phyloP scores from a whole-genome alignment of 495 filamentous ascomycete species.

The Neurospora tetraspora region DNA sequence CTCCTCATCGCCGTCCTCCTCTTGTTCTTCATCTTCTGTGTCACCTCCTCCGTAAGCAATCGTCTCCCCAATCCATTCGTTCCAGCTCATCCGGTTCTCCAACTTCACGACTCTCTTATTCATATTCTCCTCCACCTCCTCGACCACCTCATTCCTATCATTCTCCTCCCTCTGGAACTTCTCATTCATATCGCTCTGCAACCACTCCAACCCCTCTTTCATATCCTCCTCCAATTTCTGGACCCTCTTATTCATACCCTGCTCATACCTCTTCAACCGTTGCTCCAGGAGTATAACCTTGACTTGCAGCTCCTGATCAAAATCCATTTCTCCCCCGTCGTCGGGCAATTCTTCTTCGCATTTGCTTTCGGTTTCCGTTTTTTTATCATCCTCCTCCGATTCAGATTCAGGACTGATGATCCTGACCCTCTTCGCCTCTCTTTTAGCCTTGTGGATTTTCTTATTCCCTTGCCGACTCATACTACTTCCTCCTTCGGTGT shows the following conservation, averaged over 20 bases:
- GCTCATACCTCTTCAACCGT: neutral
- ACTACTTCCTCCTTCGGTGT: neutral
- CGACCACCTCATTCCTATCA: neutral
- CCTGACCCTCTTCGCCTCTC: neutral
- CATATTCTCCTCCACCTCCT: neutral
- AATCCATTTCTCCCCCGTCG: neutral
- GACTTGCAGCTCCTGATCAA: neutral
- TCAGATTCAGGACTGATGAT: neutral
- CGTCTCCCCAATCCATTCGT: too few species aligned
- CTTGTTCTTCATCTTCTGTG: too few species aligned
- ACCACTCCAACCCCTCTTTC: too few species aligned
- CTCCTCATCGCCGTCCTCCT: neutral
- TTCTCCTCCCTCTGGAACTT: neutral
- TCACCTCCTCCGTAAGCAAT: neutral
- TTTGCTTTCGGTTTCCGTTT: neutral
- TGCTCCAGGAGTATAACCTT: neutral
- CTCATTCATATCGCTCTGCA: neutral
- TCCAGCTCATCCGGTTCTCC: neutral
- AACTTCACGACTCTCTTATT: neutral
- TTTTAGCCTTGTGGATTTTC: neutral
- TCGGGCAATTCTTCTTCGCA: neutral
- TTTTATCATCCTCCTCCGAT: neutral
- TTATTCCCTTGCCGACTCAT: neutral
- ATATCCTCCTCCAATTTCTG: neutral
- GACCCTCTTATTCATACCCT: neutral